Conservation (phyloP, 495 filamentous ascomycete genomes). For the Immersiella caudata region DNA sequence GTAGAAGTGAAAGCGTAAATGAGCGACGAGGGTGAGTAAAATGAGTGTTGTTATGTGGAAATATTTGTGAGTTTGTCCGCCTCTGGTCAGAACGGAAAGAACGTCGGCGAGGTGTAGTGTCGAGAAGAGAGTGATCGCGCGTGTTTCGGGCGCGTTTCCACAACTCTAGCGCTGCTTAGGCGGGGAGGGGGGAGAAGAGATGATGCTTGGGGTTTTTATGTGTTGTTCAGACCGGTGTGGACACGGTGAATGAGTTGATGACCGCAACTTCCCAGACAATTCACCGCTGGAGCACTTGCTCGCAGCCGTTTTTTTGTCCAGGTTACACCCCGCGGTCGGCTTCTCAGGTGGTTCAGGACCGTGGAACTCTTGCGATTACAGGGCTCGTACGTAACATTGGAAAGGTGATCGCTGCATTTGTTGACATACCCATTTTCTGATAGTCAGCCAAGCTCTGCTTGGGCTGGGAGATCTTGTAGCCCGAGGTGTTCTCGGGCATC, state of each 20-base stretch:
- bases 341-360: not conserved
- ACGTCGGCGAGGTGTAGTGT: not conserved
- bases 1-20: not conserved
- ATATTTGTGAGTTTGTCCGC: not conserved
- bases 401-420: constrained; percentile 3
- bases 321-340: not conserved
- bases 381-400: not conserved
- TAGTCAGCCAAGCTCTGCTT: constrained; percentile 97
- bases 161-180: not conserved
- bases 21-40: not conserved
- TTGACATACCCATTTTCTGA: constrained; percentile 78
- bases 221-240: not conserved
- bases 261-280: constrained; percentile 12
- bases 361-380: not conserved
- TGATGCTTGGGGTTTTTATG: too few relatives aligned
- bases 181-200: not conserved
- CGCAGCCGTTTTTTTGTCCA: not conserved
- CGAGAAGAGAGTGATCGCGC: not conserved
- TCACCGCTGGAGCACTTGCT: constrained; percentile 12
- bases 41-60: not conserved
- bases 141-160: not conserved
- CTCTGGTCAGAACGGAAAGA: not conserved
- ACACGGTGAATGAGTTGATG: not conserved
- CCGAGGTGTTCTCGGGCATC: constrained; percentile 80
- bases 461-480: constrained; percentile 92